phyloP scores from a whole-genome alignment of 2,329 filamentous ascomycete genomes.

The Alternaria dauci region DNA sequence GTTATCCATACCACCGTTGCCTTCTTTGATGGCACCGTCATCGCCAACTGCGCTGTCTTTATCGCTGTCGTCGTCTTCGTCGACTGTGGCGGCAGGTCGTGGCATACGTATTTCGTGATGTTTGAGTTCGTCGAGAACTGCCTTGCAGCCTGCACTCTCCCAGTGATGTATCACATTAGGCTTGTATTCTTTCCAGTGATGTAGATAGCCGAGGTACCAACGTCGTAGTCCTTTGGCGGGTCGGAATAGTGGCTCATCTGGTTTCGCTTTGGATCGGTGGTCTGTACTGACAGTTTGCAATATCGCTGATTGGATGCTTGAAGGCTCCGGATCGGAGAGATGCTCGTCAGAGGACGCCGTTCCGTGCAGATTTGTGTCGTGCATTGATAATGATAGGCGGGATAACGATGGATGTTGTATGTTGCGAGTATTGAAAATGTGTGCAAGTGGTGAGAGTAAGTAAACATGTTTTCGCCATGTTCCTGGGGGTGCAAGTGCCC shows the following conservation, averaged over 20 bases:
- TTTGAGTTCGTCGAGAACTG: conserved; percentile 18
- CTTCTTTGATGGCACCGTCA: background rate
- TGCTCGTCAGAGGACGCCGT: background rate
- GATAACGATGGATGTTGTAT: background rate
- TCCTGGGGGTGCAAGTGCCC: background rate
- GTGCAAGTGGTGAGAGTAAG: background rate
- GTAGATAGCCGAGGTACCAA: conserved; percentile 30
- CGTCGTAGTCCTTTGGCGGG: conserved; percentile 11
- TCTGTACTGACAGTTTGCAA: background rate
- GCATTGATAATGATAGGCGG: background rate
- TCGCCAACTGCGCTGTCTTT: background rate
- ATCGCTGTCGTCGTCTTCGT: background rate
- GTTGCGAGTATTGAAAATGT: background rate
- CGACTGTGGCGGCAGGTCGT: background rate
- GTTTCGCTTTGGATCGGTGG: background rate
- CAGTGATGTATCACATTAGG: conserved; percentile 5
- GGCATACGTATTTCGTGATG: conserved; percentile 3
- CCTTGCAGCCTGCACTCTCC: background rate
- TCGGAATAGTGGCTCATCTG: conserved; percentile 16
- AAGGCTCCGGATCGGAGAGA: background rate
- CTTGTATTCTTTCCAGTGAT: conserved; percentile 21
- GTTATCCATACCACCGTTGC: background rate
- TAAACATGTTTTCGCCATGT: background rate
- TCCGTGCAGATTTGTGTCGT: background rate
- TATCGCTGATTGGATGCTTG: background rate